Base-by-base conservation (phyloP, 2,329 filamentous ascomycete species). In the Biscogniauxia mediterranea region DNA sequence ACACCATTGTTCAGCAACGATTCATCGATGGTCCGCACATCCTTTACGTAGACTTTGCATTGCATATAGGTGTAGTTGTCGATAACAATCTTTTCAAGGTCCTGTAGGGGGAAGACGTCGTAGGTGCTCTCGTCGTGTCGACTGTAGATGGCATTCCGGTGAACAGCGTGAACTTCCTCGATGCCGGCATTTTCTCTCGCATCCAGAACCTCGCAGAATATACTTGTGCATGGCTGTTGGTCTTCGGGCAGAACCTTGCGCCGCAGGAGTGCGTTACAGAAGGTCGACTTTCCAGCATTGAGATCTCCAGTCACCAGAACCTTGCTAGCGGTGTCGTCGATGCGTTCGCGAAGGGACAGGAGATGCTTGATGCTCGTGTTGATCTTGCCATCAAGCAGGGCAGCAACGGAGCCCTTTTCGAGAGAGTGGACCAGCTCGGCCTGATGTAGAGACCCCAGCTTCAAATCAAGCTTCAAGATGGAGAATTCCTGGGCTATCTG, bases 271-370 rank as follows among this genome's bases (percentile, higher is more conserved):
- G 95, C 95, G 76, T 99, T 99, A 79, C 95, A 99, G 71, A 99
- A 99, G 0, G 95, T 99, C 3, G 95, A 99, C 74, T 99, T 99
- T 72, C 95, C 95, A 8, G 95, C 94, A 73, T 99, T 99, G 58
- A 99, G 78, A 74, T 99, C 95, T 71, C 95, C 95, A 0, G 95
- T 99, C 19, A 99, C 89, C 61, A 99, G 79, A 1, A 99, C 95
- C 76, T 99, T 99, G 78, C 94, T 98, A 4, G 94, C 92, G 0
- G 92, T 98, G 76, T 99, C 95, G 74, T 98, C 95, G 64, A 99
- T 99, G 57, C 95, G 89, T 67, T 98, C 95, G 62, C 93, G 88
- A 38, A 99, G 82, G 0, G 91, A 88, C 59, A 92, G 83, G 1
- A 99, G 83, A 76, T 99, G 95, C 69, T 93, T 92, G 73, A 98